Evolutionary conservation across 495 filamentous ascomycete species (phyloP).

Genomic region (Lophium mytilinum): DNA sequence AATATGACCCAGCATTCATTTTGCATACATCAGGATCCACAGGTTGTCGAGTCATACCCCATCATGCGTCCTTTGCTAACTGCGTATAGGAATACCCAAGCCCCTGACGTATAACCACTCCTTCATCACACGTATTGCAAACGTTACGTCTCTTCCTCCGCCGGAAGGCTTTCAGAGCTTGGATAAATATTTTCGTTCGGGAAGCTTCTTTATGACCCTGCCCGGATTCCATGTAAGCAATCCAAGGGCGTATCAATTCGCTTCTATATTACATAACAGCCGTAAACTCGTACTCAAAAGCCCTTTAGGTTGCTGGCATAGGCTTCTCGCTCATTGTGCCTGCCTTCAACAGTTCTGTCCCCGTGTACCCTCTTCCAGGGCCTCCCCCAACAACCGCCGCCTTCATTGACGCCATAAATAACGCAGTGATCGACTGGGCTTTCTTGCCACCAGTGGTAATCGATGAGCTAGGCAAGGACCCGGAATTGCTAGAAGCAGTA

Average conservation of each 20-base stretch:
- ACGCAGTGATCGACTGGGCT: background rate
- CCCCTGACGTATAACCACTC: constrained; percentile 10
- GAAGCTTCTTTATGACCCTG: constrained; percentile 1
- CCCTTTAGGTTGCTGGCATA: background rate
- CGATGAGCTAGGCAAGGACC: background rate
- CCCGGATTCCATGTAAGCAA: background rate
- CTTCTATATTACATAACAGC: no score
- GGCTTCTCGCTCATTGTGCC: background rate
- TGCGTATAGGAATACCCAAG: constrained; percentile 12
- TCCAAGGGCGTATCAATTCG: no score
- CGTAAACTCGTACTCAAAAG: no score
- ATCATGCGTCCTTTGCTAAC: no score
- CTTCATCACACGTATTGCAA: background rate
- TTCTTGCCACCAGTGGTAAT: background rate
- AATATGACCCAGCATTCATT: constrained; percentile 3
- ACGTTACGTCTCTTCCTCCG: background rate
- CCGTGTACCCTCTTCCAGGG: background rate
- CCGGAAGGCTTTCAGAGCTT: background rate
- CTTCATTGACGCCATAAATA: background rate
- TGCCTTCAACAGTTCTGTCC: background rate
- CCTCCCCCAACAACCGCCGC: background rate
- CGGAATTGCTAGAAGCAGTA: background rate
- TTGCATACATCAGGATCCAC: constrained; percentile 15
- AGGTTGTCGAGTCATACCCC: background rate
- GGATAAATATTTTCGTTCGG: background rate